Evolutionary conservation across 2,329 filamentous ascomycete genomes (phyloP).

Genomic region (Periconia sp.): DNA sequence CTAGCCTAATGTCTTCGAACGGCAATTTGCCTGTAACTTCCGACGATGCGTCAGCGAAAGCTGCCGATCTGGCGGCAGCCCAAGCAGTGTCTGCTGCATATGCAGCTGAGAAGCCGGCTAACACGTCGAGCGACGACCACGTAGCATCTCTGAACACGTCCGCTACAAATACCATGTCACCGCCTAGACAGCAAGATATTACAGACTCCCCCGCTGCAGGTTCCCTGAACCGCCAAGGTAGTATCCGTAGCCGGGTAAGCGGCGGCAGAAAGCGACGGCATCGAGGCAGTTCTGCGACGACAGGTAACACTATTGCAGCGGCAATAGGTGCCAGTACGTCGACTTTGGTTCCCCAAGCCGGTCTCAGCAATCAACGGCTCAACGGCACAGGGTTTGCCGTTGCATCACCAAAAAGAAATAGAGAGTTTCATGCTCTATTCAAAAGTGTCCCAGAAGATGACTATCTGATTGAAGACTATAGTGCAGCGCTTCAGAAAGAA

Average conservation of each 20-base stretch:
- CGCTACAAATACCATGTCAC: constrained; percentile 38
- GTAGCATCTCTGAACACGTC: constrained; percentile 44
- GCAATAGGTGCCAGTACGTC: constrained; percentile 70
- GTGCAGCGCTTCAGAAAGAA: constrained; percentile 91
- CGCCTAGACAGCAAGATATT: constrained; percentile 67
- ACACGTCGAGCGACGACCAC: constrained; percentile 33
- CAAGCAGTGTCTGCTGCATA: constrained; percentile 65
- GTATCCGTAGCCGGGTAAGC: constrained; percentile 57
- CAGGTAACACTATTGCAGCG: constrained; percentile 68
- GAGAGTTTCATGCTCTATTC: constrained; percentile 91
- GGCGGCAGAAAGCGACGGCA: constrained; percentile 63
- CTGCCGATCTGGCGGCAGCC: constrained; percentile 61
- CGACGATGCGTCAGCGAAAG: constrained; percentile 58
- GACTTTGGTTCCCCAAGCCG: constrained; percentile 66
- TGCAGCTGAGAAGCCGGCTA: constrained; percentile 43
- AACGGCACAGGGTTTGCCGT: constrained; percentile 96
- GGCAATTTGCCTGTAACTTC: constrained; percentile 56
- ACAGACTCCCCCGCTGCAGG: constrained; percentile 60
- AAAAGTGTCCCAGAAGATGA: constrained; percentile 97
- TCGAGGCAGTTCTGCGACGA: constrained; percentile 74
- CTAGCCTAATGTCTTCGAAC: constrained; percentile 60
- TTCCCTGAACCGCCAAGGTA: constrained; percentile 55
- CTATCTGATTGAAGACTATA: constrained; percentile 97
- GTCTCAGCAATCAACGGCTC: constrained; percentile 67
- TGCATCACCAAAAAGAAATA: constrained; percentile 92